A percentile compares a stretch with the other conserved stretches of the same genome.
These are phyloP conservation scores for Parmelia sp. DNA, from an alignment of 495 filamentous ascomycete species.

Conservation along the genomic window DNA sequence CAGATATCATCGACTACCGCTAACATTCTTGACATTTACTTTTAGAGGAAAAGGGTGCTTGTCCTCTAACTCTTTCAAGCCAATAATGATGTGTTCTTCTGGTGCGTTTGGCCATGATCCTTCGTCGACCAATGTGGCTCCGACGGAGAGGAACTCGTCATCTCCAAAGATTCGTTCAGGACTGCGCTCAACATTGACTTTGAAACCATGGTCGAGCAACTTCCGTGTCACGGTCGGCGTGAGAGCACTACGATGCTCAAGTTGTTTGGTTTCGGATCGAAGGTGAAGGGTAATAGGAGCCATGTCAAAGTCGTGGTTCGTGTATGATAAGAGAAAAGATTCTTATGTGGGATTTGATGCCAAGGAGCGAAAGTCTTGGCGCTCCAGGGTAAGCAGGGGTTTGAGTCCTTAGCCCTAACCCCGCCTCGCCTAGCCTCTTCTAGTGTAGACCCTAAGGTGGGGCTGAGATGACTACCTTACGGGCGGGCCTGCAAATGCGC, in stretches of 20 bases:
- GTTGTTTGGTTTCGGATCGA: conserved; percentile 19
- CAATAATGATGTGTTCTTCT: conserved; percentile 69
- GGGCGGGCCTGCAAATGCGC: too few species aligned
- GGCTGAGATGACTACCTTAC: too few species aligned
- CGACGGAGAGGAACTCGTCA: conserved; percentile 51
- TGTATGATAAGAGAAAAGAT: too few species aligned
- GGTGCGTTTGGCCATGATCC: conserved; percentile 76
- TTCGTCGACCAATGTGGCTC: conserved; percentile 71
- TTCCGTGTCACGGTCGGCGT: conserved; percentile 69
- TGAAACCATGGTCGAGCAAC: conserved; percentile 77
- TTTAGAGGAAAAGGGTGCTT: conserved; percentile 64
- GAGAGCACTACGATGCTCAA: conserved; percentile 27
- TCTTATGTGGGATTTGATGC: too few species aligned
- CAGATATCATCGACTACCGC: neutral
- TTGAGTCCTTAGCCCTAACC: too few species aligned
- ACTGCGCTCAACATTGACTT: conserved; percentile 74
- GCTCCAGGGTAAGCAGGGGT: too few species aligned
- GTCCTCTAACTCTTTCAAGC: conserved; percentile 90
- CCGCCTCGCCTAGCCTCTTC: too few species aligned
- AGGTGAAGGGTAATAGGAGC: conserved; percentile 16
- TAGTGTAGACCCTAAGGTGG: too few species aligned
- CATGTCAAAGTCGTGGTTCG: neutral
- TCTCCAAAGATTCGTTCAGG: conserved; percentile 76
- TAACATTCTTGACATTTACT: conserved; percentile 7
- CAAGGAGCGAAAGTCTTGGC: too few species aligned